Base-by-base conservation (phyloP, 2,329 filamentous ascomycete genomes). In the Akanthomyces uredinophilus region DNA sequence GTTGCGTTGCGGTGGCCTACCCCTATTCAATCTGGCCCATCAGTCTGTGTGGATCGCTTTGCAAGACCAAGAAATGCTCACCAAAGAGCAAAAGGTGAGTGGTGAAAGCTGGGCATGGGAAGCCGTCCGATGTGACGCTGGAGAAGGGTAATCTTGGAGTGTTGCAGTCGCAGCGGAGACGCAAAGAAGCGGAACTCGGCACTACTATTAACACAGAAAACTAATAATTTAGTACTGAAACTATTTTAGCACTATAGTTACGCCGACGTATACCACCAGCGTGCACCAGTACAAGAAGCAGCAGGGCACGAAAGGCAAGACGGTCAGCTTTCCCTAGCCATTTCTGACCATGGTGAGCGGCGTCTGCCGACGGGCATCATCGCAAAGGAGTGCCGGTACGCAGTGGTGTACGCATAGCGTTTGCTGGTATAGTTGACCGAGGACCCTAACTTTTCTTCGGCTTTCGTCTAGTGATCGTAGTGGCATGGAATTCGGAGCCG, bases 141-240 rank as follows among this genome's bases (percentile, higher is more conserved):
- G 20, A 47, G 39, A 29, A 53, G 58, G 22, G 53, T n/a, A 20
- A 39, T 29, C 39, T 47, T 53, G 39, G 37, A 53, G 27, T 46
- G 39, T 60, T 39, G 29, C 49, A 60, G 49, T 43, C 37, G 22
- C 52, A 37, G 46, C 47, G 56, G 56, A 59, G 56, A 51, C 16
- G 22, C n/a, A 35, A 13, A 22, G 14, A 43, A 46, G 49, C 58
- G 39, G 49, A 53, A 60, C 49, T 46, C 57, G 57, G 39, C 49
- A 47, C 24, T 53, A 37, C 18, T 60, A 43, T 52, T 24, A n/a
- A 29, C 37, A 52, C n/a, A 52, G 14, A 37, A 27, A 10, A 39
- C 50, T 41, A 41, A 10, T 35, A 20, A 47, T 3, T 39, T 37
- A 24, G 32, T 20, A 41, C 20, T 24, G 22, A 22, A 4, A 14